These are phyloP conservation scores for Kuraishia ogatae DNA, from an alignment of 805 yeast species.

Conservation along the genomic window DNA sequence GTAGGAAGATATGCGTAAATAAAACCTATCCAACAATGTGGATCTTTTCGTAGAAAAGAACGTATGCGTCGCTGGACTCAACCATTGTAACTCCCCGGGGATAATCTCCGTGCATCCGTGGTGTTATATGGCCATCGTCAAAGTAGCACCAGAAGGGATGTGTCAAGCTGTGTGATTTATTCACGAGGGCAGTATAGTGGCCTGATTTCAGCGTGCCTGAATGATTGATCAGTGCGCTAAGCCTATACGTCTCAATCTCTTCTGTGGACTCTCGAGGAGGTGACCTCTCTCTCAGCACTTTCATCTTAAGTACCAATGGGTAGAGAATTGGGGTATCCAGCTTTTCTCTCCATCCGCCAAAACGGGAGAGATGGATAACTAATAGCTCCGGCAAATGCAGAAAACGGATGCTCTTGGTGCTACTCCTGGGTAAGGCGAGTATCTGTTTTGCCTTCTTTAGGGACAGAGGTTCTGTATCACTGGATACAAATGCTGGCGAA, in stretches of 20 bases:
- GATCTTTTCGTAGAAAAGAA: constrained; percentile 46
- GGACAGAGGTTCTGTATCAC: constrained; percentile 7
- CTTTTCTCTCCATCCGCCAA: constrained; percentile 39
- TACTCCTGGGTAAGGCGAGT: constrained; percentile 15
- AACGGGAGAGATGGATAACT: constrained; percentile 31
- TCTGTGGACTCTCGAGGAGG: constrained; percentile 6
- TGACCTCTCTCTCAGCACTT: constrained; percentile 24
- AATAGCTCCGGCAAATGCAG: constrained; percentile 12
- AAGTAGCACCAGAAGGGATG: constrained; percentile 63
- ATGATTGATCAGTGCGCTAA: constrained; percentile 63
- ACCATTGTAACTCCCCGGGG: constrained; percentile 26
- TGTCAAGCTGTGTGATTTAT: constrained; percentile 29
- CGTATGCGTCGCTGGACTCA: constrained; percentile 56
- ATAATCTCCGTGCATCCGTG: constrained; percentile 38
- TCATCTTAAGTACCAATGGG: constrained; percentile 45
- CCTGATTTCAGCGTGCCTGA: constrained; percentile 62
- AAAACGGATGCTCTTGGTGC: constrained; percentile 7
- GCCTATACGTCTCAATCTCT: constrained; percentile 32
- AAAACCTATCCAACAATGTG: not conserved
- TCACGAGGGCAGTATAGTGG: constrained; percentile 64
- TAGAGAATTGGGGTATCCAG: constrained; percentile 45
- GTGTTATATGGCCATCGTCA: constrained; percentile 57
- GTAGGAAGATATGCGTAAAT: too few species aligned
- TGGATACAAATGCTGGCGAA: constrained; percentile 5
- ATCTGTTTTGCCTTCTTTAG: constrained; percentile 11